Percentiles rank a stretch among this genome's conserved stretches.
Conservation (phyloP, 305 asterid species). For the Plantago lanceolata region DNA sequence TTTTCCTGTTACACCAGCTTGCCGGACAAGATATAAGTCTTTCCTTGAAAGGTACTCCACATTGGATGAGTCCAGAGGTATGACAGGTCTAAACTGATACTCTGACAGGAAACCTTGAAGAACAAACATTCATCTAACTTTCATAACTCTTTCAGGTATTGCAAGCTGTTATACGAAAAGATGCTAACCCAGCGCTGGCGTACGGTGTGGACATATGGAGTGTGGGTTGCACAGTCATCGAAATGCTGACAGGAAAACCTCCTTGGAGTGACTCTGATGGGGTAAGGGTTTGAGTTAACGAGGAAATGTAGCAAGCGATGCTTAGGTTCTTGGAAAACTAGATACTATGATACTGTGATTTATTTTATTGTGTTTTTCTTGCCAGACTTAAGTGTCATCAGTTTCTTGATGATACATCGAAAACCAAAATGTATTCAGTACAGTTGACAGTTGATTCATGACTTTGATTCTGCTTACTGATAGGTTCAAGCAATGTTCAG, state of each 20-base stretch:
- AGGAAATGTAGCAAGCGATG: background rate
- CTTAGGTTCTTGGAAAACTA: background rate
- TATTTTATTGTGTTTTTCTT: background rate
- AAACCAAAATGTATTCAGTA: no score
- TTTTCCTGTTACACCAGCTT: slow-evolving; percentile 45
- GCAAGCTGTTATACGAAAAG: slow-evolving; percentile 72
- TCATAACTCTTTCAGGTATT: slow-evolving; percentile 43
- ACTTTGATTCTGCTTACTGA: slow-evolving; percentile 13
- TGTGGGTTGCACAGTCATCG: slow-evolving; percentile 84
- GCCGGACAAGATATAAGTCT: slow-evolving; percentile 43
- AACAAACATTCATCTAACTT: slow-evolving; percentile 14
- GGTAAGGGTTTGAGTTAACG: slow-evolving; percentile 36
- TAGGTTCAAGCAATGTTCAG: slow-evolving; percentile 89
- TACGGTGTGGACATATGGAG: slow-evolving; percentile 87
- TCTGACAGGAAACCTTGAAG: background rate
- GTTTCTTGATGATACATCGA: background rate
- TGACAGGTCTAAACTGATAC: background rate
- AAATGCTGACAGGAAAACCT: slow-evolving; percentile 86
- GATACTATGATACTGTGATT: background rate
- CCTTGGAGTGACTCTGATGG: slow-evolving; percentile 67
- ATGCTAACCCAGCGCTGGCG: slow-evolving; percentile 63
- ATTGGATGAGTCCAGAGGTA: slow-evolving; percentile 99
- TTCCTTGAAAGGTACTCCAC: slow-evolving; percentile 87
- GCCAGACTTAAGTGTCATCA: background rate
- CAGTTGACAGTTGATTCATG: background rate